Evolutionary conservation across 208 protist genomes (phyloP).

Genomic region (Strigomonas oncopelti): DNA sequence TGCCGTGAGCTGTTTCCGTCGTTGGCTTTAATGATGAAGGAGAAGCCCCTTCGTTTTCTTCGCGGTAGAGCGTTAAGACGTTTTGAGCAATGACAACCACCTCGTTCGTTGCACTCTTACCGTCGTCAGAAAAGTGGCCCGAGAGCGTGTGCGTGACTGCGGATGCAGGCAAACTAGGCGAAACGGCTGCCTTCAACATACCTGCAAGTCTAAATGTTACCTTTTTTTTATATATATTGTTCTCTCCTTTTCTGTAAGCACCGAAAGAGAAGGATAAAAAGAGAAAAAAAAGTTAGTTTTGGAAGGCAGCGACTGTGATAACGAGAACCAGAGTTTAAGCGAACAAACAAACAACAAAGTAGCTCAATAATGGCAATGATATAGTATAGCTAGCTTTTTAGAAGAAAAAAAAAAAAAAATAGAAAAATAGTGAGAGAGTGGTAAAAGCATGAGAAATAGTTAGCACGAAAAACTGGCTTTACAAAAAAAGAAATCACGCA

Average conservation of each 20-base stretch:
- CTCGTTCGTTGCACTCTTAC: constrained; percentile 32
- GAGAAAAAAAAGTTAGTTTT: too few species aligned
- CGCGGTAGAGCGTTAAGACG: constrained; percentile 59
- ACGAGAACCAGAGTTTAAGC: background rate
- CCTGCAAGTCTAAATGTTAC: background rate
- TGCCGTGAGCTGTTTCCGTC: background rate
- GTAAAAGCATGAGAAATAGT: background rate
- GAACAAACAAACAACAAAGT: background rate
- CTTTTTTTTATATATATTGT: constrained; percentile 12
- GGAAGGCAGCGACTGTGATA: background rate
- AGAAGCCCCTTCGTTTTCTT: background rate
- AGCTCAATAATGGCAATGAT: background rate
- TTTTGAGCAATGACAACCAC: constrained; percentile 70
- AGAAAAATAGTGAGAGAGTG: background rate
- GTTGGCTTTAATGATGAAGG: background rate
- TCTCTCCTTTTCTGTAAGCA: background rate
- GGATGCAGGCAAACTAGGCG: constrained; percentile 62
- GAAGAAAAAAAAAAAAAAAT: background rate
- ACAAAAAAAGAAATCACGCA: too few species aligned
- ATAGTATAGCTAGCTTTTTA: too few species aligned
- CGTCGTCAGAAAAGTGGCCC: constrained; percentile 51
- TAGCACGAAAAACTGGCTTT: background rate
- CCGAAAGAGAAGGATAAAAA: background rate
- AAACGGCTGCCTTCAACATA: constrained; percentile 75
- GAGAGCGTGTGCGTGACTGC: constrained; percentile 74